phyloP scores from a whole-genome alignment of 352 stramenopile species.

The Globisporangium camurandrum region DNA sequence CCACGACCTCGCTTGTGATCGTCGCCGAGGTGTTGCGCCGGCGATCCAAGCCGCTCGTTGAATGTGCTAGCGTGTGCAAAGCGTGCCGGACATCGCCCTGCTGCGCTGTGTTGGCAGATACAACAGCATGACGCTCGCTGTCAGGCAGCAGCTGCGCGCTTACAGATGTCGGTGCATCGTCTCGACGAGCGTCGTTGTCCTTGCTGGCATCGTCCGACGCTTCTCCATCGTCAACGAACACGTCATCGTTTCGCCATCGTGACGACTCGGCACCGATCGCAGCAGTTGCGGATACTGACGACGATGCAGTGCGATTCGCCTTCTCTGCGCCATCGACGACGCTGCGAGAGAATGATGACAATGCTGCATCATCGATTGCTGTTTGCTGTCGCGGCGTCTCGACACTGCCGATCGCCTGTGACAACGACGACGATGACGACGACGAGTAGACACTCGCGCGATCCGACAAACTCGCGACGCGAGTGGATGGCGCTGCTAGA shows the following conservation, averaged over 20 bases:
- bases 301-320: neutral
- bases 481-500: too few relatives aligned
- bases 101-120: too few relatives aligned
- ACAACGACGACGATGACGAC: slow-evolving; percentile 9
- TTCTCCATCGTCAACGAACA: slow-evolving; percentile 20
- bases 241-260: slow-evolving; percentile 24
- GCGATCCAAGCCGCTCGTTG: neutral
- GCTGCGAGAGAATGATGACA: too few relatives aligned
- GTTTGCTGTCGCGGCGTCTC: slow-evolving; percentile 2
- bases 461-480: slow-evolving; percentile 2
- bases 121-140: too few relatives aligned
- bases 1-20: slow-evolving; percentile 15
- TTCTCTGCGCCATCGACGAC: too few relatives aligned
- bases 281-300: neutral
- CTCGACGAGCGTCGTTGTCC: neutral
- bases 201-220: neutral
- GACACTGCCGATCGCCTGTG: neutral
- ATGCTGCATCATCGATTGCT: too few relatives aligned
- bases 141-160: neutral
- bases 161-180: neutral
- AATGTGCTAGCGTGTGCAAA: too few relatives aligned
- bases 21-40: slow-evolving; percentile 9
- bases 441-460: slow-evolving; percentile 10
- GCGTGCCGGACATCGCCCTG: too few relatives aligned
- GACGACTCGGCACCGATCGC: slow-evolving; percentile 9